Evolutionary conservation across 495 filamentous ascomycete species (phyloP).

Genomic region (Clavariopsis aquatica): DNA sequence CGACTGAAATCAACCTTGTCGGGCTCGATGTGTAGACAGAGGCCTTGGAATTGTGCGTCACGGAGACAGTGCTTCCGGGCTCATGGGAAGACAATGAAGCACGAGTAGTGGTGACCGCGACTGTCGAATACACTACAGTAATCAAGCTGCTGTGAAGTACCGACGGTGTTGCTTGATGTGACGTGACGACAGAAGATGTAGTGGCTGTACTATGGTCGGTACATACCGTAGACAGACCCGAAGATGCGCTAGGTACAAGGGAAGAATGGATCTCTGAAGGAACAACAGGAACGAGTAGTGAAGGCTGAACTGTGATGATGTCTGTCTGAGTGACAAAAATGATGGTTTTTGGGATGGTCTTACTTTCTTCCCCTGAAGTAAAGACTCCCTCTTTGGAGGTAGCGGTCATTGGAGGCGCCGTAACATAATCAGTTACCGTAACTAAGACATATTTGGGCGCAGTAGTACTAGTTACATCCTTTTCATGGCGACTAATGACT

Average conservation of each 20-base stretch:
- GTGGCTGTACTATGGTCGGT: background rate
- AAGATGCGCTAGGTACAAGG: background rate
- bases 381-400: background rate
- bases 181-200: background rate
- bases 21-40: too few species aligned
- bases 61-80: background rate
- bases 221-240: background rate
- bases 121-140: too few species aligned
- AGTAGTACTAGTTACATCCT: background rate
- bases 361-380: background rate
- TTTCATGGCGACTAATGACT: slow-evolving; percentile 6
- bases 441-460: background rate
- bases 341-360: background rate
- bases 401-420: background rate
- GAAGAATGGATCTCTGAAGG: background rate
- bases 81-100: too few species aligned
- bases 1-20: too few species aligned
- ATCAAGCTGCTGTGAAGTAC: too few species aligned
- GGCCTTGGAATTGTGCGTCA: too few species aligned
- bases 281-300: background rate
- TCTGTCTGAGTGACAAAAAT: slow-evolving; percentile 10
- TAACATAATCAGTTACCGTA: background rate
- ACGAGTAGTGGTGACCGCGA: too few species aligned
- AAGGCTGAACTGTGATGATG: slow-evolving; percentile 1
- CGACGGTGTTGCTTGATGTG: too few species aligned